Evolutionary conservation across 768 basidiomycete species (phyloP).

Genomic region (Cystofilobasidium ferigula): DNA sequence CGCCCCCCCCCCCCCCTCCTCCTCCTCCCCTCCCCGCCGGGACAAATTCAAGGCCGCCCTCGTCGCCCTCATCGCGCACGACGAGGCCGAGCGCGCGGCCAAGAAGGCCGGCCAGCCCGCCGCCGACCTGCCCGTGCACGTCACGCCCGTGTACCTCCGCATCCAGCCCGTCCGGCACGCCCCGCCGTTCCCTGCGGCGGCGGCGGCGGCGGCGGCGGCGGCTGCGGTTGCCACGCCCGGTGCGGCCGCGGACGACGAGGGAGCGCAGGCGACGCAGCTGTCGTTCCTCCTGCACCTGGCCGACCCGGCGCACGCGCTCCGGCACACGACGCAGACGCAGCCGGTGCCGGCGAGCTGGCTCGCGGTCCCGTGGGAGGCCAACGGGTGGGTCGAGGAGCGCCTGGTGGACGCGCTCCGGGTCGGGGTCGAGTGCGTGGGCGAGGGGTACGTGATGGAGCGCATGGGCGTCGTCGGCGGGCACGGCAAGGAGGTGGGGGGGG

Average conservation of each 20-base stretch:
- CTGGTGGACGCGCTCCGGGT: constrained; percentile 76
- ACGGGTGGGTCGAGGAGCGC: constrained; percentile 82
- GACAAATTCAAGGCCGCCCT: constrained; percentile 70
- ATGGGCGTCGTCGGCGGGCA: constrained; percentile 46
- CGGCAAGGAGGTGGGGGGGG: background rate
- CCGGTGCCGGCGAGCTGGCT: constrained; percentile 75
- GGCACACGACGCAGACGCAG: constrained; percentile 70
- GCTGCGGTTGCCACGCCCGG: constrained; percentile 31
- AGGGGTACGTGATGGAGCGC: constrained; percentile 73
- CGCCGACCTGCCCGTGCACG: constrained; percentile 34
- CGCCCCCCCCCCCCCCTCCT: background rate
- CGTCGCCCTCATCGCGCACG: constrained; percentile 60
- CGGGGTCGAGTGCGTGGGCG: constrained; percentile 79
- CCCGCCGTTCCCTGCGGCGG: constrained; percentile 40
- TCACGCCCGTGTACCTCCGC: constrained; percentile 79
- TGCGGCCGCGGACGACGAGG: too few species aligned
- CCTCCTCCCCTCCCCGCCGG: too few species aligned
- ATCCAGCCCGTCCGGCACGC: constrained; percentile 70
- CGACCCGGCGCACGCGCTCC: constrained; percentile 70
- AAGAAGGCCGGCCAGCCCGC: background rate
- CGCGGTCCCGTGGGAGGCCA: constrained; percentile 69
- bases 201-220: constrained; percentile 25
- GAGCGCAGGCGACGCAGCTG: constrained; percentile 46
- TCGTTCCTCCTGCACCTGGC: constrained; percentile 60
- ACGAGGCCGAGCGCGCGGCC: constrained; percentile 15